Conservation (phyloP, 345 rosid genomes). For the Eucalyptus sideroxylon region DNA sequence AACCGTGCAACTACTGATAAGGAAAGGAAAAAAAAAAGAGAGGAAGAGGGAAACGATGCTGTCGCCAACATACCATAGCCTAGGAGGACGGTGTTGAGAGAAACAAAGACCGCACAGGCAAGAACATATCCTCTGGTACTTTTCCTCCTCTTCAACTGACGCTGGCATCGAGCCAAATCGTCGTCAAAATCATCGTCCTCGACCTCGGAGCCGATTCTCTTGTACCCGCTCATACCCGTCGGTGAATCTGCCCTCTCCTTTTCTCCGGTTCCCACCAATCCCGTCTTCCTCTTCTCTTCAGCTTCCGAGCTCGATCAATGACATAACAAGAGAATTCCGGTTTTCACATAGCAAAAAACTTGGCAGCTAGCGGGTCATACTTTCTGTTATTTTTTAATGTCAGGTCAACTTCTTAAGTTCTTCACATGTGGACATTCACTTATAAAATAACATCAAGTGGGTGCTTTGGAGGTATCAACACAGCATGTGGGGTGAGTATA, state of each 20-base stretch:
- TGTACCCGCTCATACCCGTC: conserved; percentile 53
- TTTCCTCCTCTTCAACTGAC: conserved; percentile 2
- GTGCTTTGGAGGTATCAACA: background rate
- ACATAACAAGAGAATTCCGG: background rate
- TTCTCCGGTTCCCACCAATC: conserved; percentile 39
- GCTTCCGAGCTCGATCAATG: background rate
- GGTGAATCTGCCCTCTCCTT: conserved; percentile 30
- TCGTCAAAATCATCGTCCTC: conserved; percentile 8
- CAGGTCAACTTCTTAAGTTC: background rate
- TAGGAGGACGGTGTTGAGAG: conserved; percentile 80
- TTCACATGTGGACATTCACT: background rate
- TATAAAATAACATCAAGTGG: background rate
- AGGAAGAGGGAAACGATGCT: background rate
- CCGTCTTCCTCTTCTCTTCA: conserved; percentile 4
- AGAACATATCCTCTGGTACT: conserved; percentile 38
- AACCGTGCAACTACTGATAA: background rate
- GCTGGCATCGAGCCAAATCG: conserved; percentile 5
- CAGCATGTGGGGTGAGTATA: background rate
- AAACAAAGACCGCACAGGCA: conserved; percentile 77
- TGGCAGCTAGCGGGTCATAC: background rate
- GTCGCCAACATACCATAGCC: conserved; percentile 51
- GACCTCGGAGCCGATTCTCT: conserved; percentile 48
- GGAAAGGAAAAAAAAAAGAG: background rate
- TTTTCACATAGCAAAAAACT: background rate
- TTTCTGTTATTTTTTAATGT: background rate